Evolutionary conservation across 805 yeast species (phyloP).

Genomic region (Ogataea paradorogensis): DNA sequence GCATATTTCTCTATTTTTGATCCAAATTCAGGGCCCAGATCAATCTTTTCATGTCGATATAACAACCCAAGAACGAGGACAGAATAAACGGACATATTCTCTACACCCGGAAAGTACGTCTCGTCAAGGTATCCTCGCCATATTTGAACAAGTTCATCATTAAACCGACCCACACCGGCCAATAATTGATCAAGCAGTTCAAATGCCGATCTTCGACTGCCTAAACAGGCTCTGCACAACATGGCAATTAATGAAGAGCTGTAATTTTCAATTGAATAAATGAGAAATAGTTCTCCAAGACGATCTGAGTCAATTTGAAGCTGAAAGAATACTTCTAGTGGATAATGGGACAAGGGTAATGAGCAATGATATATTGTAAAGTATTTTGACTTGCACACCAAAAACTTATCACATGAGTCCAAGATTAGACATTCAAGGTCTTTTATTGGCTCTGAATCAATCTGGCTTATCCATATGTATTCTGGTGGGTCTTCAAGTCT

Average conservation of each 20-base stretch:
- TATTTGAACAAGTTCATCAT: conserved; percentile 6
- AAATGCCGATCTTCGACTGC: conserved; percentile 8
- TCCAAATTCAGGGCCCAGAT: conserved; percentile 4
- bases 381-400: background rate
- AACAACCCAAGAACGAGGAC: conserved; percentile 13
- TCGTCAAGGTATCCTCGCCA: conserved; percentile 10
- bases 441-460: conserved; percentile 1
- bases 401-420: conserved; percentile 2
- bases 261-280: conserved; percentile 17
- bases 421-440: conserved; percentile 4
- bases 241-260: conserved; percentile 5
- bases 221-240: conserved; percentile 12
- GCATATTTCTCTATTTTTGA: conserved; percentile 2
- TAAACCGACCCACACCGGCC: conserved; percentile 14
- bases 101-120: conserved; percentile 5
- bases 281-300: conserved; percentile 13
- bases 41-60: conserved; percentile 2
- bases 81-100: conserved; percentile 12
- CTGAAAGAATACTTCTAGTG: conserved; percentile 11
- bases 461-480: conserved; percentile 1
- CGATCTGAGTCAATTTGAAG: conserved; percentile 4
- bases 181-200: conserved; percentile 14
- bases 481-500: background rate
- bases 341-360: conserved; percentile 1
- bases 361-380: conserved; percentile 10